Evolutionary conservation across 148 eudicot species (phyloP), one percentile per base, ranked within the genome.

Genomic region (Silene latifolia): DNA sequence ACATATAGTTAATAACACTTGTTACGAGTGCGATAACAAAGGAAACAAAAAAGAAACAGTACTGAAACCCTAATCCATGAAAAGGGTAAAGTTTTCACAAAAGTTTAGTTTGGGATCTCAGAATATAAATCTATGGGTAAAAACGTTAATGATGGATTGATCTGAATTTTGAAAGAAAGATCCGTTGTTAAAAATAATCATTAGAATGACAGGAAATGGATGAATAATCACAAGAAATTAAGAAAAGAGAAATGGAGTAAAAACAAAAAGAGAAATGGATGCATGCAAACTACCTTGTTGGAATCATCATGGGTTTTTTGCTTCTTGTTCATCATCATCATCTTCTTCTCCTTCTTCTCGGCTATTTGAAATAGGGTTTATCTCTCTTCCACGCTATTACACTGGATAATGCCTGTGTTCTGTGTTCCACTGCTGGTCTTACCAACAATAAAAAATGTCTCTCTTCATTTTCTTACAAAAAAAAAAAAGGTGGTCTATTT

Each of bases 281-380:
- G 13, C 48, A 72, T 62, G 46, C 44, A 63, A 4, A 74, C 70
- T 69, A 32, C 35, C 35, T 32, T 32, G 35, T 48, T 74, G 18
- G 69, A 8, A 5, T 63, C 76, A 1, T 74, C 69, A 6, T 46
- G 19, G 44, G n/a, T 20, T 48, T 74, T 74, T 25, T 74, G 77
- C 27, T 63, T 74, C 69, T 63, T 74, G 77, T 63, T 74, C 77
- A 74, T 74, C n/a, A n/a, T n/a, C n/a, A n/a, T n/a, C 60, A 8
- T 62, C 24, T 44, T 67, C 27, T 67, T 57, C 61, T 57, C 7
- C 21, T n/a, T 57, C 25, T 60, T 60, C 63, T 60, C 63, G 2
- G 4, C 10, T 19, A 19, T 60, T 20, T 7, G 24, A 21, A 60
- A 21, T 9, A 23, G 63, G 63, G 63, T 60, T 21, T 60, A 25